phyloP scores from a whole-genome alignment of 2,329 filamentous ascomycete genomes.

The Pseudocercospora pini-densiflorae region DNA sequence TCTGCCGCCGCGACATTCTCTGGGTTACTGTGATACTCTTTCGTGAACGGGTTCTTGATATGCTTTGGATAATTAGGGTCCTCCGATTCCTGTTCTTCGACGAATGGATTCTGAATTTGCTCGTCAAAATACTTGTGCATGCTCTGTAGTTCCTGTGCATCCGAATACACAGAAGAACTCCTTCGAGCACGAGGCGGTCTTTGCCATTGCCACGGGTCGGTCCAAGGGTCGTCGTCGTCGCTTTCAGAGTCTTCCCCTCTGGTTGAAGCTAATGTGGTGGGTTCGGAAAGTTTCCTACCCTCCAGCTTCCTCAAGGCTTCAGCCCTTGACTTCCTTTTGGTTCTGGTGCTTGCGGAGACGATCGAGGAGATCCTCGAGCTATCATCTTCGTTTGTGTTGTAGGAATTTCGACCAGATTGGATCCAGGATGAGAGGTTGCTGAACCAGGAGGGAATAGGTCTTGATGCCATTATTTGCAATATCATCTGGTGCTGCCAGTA shows the following conservation, averaged over 20 bases:
- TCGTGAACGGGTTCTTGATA: too few species aligned
- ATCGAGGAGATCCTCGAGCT: background rate
- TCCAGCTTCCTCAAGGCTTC: conserved; percentile 12
- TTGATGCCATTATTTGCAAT: background rate
- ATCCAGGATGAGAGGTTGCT: conserved; percentile 12
- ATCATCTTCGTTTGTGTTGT: background rate
- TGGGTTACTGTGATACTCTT: too few species aligned
- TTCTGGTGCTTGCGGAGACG: conserved; percentile 2
- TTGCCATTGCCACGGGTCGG: conserved; percentile 1
- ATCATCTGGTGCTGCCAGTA: background rate
- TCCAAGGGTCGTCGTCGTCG: conserved; percentile 13
- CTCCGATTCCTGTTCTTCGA: background rate
- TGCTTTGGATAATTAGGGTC: too few species aligned
- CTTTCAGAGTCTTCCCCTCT: background rate
- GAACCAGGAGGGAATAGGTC: conserved; percentile 1
- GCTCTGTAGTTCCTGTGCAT: background rate
- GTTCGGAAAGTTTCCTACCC: conserved; percentile 4
- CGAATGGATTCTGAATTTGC: background rate
- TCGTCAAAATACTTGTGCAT: background rate
- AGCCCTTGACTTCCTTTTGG: conserved; percentile 12
- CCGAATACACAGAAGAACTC: background rate
- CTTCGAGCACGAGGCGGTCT: background rate
- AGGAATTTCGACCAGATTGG: background rate
- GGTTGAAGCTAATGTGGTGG: background rate
- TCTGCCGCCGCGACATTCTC: background rate